phyloP scores from a whole-genome alignment of 1,284 basidiomycete genomes.

The Marasmius tenuissimus region DNA sequence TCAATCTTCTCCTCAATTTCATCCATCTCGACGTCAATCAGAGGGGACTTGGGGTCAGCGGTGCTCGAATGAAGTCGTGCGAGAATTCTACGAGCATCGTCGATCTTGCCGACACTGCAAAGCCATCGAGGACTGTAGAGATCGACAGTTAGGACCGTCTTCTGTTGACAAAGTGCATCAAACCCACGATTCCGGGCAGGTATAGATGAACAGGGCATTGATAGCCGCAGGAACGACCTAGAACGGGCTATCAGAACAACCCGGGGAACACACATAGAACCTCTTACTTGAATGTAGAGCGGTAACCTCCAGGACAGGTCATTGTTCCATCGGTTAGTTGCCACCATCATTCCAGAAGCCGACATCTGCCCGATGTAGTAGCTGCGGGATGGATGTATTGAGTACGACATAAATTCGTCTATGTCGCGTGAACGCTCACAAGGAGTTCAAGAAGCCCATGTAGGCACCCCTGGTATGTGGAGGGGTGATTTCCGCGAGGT shows the following conservation, averaged over 20 bases:
- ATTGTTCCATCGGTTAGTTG: slow-evolving; percentile 42
- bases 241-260: background rate
- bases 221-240: slow-evolving; percentile 44
- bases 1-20: slow-evolving; percentile 53
- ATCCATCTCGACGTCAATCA: slow-evolving; percentile 50
- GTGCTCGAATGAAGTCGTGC: slow-evolving; percentile 48
- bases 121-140: slow-evolving; percentile 51
- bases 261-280: background rate
- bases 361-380: slow-evolving; percentile 55
- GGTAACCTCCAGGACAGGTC: slow-evolving; percentile 52
- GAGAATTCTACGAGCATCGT: slow-evolving; percentile 41
- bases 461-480: slow-evolving; percentile 51
- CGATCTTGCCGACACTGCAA: slow-evolving; percentile 40
- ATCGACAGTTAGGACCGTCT: background rate
- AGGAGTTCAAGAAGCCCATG: slow-evolving; percentile 51
- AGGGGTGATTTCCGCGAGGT: slow-evolving; percentile 51
- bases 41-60: slow-evolving; percentile 45
- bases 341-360: slow-evolving; percentile 51
- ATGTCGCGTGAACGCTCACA: slow-evolving; percentile 26
- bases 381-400: slow-evolving; percentile 22
- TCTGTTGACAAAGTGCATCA: slow-evolving; percentile 18
- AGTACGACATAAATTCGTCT: too few relatives aligned
- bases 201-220: slow-evolving; percentile 44
- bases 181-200: slow-evolving; percentile 46
- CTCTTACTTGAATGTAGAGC: slow-evolving; percentile 44